Evolutionary conservation across 169 alveolate species (phyloP).

Genomic region (Plasmodium malariae): DNA sequence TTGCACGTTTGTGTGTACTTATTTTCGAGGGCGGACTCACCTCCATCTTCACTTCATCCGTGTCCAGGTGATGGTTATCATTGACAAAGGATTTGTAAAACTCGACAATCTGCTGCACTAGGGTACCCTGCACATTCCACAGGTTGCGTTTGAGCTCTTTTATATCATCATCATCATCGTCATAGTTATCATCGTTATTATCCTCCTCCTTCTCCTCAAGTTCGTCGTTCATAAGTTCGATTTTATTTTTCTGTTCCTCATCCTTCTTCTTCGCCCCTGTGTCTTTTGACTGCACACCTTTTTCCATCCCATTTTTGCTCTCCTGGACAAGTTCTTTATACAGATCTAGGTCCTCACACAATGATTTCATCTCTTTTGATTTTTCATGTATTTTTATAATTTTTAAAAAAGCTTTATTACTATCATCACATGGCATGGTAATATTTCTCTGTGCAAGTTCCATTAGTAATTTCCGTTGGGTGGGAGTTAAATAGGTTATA

Average conservation of each 20-base stretch:
- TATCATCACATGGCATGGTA: not conserved
- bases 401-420: constrained; percentile 13
- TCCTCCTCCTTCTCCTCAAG: too few species aligned
- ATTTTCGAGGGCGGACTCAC: not conserved
- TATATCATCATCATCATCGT: constrained; percentile 7
- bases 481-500: constrained; percentile 1
- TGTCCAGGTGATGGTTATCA: constrained; percentile 40
- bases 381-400: constrained; percentile 38
- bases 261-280: too few species aligned
- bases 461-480: constrained; percentile 17
- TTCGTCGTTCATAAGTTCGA: too few species aligned
- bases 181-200: too few species aligned
- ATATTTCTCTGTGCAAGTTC: constrained; percentile 17
- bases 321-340: constrained; percentile 33
- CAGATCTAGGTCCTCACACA: constrained; percentile 38
- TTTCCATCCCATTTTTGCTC: not conserved
- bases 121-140: not conserved
- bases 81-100: constrained; percentile 30
- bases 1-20: not conserved
- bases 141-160: not conserved
- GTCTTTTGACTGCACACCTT: too few species aligned
- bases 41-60: constrained; percentile 40
- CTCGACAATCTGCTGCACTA: constrained; percentile 11
- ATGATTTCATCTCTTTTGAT: not conserved
- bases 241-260: not conserved